phyloP scores from a whole-genome alignment of 163 green algal species.

The Volvox carteri region DNA sequence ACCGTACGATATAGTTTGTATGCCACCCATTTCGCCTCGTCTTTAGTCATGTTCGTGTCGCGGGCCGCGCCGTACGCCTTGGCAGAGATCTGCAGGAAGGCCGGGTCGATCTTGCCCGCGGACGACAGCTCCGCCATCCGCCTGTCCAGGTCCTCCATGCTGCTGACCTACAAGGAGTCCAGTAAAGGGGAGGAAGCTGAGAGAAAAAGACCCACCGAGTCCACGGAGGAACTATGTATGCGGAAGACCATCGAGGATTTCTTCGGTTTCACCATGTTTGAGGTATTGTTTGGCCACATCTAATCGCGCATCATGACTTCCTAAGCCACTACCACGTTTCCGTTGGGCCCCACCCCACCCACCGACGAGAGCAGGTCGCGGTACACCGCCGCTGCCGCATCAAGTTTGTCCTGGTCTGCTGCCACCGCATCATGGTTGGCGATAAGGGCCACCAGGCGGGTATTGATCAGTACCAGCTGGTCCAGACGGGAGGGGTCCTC shows the following conservation, averaged over 20 bases:
- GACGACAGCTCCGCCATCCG: conserved; percentile 70
- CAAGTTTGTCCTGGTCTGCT: conserved; percentile 67
- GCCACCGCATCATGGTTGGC: conserved; percentile 72
- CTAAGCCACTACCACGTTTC: too few relatives aligned
- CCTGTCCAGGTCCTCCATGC: conserved; percentile 71
- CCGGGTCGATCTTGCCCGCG: conserved; percentile 73
- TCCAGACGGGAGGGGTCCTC: conserved; percentile 62
- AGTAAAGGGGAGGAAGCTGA: not conserved
- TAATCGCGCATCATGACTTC: too few relatives aligned
- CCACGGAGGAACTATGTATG: too few relatives aligned
- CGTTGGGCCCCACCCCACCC: conserved; percentile 12
- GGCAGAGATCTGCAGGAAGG: conserved; percentile 70
- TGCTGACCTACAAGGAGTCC: conserved; percentile 62
- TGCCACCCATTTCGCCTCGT: conserved; percentile 76
- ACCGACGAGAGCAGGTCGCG: conserved; percentile 73
- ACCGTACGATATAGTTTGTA: conserved; percentile 75
- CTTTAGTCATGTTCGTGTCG: conserved; percentile 77
- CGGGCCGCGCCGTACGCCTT: conserved; percentile 75
- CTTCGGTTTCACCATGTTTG: too few relatives aligned
- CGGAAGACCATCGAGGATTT: too few relatives aligned
- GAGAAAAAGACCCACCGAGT: too few relatives aligned
- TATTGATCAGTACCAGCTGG: conserved; percentile 73
- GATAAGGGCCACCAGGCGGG: conserved; percentile 70
- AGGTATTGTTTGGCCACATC: too few relatives aligned
- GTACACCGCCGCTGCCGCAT: conserved; percentile 69